Conservation (phyloP, 2,329 filamentous ascomycete genomes). For the Neopestalotiopsis sp. region DNA sequence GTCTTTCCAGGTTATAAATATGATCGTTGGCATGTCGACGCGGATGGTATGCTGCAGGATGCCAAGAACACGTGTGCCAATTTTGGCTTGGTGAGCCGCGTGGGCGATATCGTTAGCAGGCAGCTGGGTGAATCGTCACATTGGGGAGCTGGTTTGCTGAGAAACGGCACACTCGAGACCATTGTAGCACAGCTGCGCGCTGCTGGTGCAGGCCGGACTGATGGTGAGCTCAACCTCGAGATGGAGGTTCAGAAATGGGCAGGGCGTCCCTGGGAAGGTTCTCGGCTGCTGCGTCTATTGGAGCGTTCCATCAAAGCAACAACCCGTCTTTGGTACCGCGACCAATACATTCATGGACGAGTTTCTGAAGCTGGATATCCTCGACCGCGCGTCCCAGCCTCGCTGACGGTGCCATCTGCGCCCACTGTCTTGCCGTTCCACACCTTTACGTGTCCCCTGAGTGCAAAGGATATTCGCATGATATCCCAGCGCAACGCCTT, state of each 20-base stretch:
- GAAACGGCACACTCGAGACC: constrained; percentile 56
- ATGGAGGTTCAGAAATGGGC: constrained; percentile 65
- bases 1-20: constrained; percentile 73
- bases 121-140: constrained; percentile 85
- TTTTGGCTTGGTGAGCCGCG: constrained; percentile 86
- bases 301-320: constrained; percentile 82
- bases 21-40: constrained; percentile 94
- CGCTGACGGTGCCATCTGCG: constrained; percentile 80
- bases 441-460: constrained; percentile 94
- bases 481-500: constrained; percentile 96
- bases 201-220: constrained; percentile 41
- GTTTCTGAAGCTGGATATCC: constrained; percentile 67
- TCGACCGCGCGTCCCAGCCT: constrained; percentile 74
- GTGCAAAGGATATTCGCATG: constrained; percentile 86
- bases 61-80: constrained; percentile 63
- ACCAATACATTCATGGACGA: constrained; percentile 71
- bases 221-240: constrained; percentile 43
- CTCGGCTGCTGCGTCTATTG: constrained; percentile 79
- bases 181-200: constrained; percentile 53
- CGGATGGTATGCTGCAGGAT: constrained; percentile 81
- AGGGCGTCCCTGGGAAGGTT: constrained; percentile 84
- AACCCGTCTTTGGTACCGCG: constrained; percentile 86
- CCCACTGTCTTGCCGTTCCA: constrained; percentile 97
- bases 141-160: constrained; percentile 81
- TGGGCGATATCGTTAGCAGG: constrained; percentile 87